Evolutionary conservation across 139 green algal species (phyloP).

Genomic region (Coelastrella sp.): DNA sequence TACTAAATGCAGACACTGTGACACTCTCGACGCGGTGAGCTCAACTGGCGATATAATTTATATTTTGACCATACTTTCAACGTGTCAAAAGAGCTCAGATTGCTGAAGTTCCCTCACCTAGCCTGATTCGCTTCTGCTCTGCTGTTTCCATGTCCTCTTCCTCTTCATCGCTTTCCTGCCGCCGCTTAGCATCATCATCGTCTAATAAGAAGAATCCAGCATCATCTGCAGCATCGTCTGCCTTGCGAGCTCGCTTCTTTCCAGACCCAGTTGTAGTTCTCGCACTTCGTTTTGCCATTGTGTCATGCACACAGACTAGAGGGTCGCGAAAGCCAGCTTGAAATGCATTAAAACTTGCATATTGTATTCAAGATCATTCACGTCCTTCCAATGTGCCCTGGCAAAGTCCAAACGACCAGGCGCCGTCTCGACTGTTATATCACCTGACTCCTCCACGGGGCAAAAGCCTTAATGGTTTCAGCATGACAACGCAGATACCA

Average conservation of each 20-base stretch:
- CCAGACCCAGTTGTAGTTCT: not conserved
- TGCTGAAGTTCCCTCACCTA: constrained; percentile 59
- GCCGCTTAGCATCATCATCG: constrained; percentile 57
- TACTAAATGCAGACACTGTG: too few species aligned
- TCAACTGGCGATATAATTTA: not conserved
- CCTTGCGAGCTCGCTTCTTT: not conserved
- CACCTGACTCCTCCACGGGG: too few species aligned
- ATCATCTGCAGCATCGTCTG: constrained; percentile 51
- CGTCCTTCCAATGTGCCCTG: not conserved
- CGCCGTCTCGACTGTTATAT: not conserved
- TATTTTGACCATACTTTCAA: too few species aligned
- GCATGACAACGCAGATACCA: too few species aligned
- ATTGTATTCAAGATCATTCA: not conserved
- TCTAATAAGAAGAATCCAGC: constrained; percentile 56
- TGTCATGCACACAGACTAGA: not conserved
- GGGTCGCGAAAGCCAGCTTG: not conserved
- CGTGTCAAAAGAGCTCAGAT: too few species aligned
- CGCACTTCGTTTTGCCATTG: not conserved
- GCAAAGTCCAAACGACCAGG: not conserved
- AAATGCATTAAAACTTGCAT: not conserved
- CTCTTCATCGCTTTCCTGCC: constrained; percentile 52
- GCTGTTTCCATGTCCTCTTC: constrained; percentile 78
- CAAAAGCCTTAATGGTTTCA: too few species aligned
- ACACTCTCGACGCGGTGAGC: too few species aligned
- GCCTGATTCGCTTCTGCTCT: constrained; percentile 83